Base-by-base conservation (phyloP, 371 early-diverging fungal genomes). In the Syncephalis fuscata region DNA sequence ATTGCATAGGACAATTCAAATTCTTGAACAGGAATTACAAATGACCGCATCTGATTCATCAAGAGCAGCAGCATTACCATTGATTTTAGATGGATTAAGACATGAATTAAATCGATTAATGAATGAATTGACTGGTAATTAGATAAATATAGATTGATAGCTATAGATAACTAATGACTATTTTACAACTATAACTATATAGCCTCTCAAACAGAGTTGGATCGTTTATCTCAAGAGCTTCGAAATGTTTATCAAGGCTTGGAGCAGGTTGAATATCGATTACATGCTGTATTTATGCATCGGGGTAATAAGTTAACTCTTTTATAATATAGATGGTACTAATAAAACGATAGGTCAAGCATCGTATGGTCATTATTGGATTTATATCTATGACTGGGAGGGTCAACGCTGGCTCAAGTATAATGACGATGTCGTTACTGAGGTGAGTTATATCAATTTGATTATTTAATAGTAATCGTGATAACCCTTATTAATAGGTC, bases 321-420 rank as follows among this genome's bases (percentile, higher is more conserved):
- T 21, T 42, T 4, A 21, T 21, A 1, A 21, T 43, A 16, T 0
- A 14, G 23, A 16, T 32, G 4, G 11, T 27, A 27, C n/a, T 27
- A 27, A n/a, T 46, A 20, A 19, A 14, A 5, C 2, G 14, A 11
- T 45, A 61, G 55, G 66, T 39, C 68, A 73, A 53, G 79, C 86
- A 14, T 70, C 74, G 36, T 87, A 74, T 67, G 92, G 90, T 1
- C 92, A 92, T 55, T 92, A 92, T 53, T 88, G 88, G 83, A 72
- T 83, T 5, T 88, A 84, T 49, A 73, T 92, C 19, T 65, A 70
- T 3, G 85, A 92, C 52, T 67, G 67, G 23, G 61, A 63, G 22
- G 43, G 60, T 16, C 52, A 68, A 5, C 68, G 78, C 43, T 91
- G 92, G 89, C 67, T 85, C 54, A 80, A 81, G 49, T 88, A 78